A percentile compares a stretch with the other conserved stretches of the same genome.
phyloP scores from a whole-genome alignment of 768 basidiomycete species.

The Mycena galericulata region DNA sequence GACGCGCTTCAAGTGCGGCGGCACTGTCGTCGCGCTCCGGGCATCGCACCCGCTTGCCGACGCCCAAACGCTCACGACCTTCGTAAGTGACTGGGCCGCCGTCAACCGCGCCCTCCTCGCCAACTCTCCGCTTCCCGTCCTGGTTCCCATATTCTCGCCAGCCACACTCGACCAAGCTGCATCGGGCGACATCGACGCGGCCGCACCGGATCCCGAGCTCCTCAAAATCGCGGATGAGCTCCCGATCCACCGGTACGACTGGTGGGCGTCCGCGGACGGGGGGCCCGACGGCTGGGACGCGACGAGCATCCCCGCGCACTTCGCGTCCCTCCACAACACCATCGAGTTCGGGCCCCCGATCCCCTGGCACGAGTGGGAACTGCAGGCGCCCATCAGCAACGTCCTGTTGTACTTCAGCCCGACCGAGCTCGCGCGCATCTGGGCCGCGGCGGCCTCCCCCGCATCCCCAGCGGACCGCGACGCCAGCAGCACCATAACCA shows the following conservation, averaged over 20 bases:
- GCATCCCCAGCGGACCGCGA: too few relatives aligned
- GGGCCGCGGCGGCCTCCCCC: slow-evolving; percentile 40
- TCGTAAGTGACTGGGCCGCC: slow-evolving; percentile 50
- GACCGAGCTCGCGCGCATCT: slow-evolving; percentile 46
- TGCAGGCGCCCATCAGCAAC: slow-evolving; percentile 39
- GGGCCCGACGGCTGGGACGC: slow-evolving; percentile 35
- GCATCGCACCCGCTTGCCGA: slow-evolving; percentile 50
- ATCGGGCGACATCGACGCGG: slow-evolving; percentile 45
- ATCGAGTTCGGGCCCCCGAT: slow-evolving; percentile 37
- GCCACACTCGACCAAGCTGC: slow-evolving; percentile 43
- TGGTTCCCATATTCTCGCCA: slow-evolving; percentile 47
- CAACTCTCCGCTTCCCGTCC: slow-evolving; percentile 20
- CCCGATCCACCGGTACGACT: slow-evolving; percentile 47
- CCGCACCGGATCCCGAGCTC: slow-evolving; percentile 36
- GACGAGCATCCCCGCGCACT: slow-evolving; percentile 36
- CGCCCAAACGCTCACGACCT: slow-evolving; percentile 48
- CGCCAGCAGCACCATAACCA: too few relatives aligned
- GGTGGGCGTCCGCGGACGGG: slow-evolving; percentile 42
- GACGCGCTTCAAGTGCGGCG: slow-evolving; percentile 46
- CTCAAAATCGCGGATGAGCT: slow-evolving; percentile 37
- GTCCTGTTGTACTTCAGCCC: slow-evolving; percentile 42
- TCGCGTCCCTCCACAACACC: slow-evolving; percentile 5
- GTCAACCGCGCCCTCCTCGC: slow-evolving; percentile 38
- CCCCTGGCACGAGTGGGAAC: slow-evolving; percentile 47
- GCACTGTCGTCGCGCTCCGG: slow-evolving; percentile 46